phyloP scores from a whole-genome alignment of 1,284 basidiomycete genomes.

The Cutaneotrichosporon mucoides region DNA sequence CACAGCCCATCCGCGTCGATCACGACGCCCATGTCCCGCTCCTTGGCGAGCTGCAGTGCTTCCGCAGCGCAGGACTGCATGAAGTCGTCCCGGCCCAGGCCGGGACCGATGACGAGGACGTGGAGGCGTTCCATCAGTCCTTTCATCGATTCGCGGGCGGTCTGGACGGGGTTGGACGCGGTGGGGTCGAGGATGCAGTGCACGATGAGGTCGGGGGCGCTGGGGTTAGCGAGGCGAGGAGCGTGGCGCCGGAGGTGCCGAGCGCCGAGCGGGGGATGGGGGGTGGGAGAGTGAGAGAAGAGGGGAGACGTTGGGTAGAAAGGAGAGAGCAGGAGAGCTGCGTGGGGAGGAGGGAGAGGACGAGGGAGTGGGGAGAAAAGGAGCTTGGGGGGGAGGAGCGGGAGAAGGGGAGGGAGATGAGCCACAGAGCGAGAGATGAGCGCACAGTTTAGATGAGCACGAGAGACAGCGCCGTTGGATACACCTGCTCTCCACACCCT shows the following conservation, averaged over 20 bases:
- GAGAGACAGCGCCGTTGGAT: not conserved
- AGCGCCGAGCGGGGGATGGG: not conserved
- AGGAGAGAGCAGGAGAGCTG: not conserved
- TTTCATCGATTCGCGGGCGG: conserved; percentile 55
- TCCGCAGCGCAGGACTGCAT: conserved; percentile 69
- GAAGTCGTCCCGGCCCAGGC: conserved; percentile 79
- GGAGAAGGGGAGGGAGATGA: too few relatives aligned
- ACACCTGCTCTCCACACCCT: not conserved
- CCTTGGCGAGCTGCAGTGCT: conserved; percentile 53
- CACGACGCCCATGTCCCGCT: conserved; percentile 76
- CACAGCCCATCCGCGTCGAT: conserved; percentile 78
- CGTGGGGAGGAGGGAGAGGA: too few relatives aligned
- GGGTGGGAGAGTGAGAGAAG: not conserved
- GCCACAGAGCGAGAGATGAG: too few relatives aligned
- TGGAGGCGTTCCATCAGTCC: conserved; percentile 77
- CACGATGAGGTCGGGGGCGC: conserved; percentile 79
- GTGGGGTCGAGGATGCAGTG: conserved; percentile 69
- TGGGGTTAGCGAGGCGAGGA: conserved; percentile 8
- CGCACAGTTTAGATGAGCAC: too few relatives aligned
- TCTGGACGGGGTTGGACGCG: conserved; percentile 18
- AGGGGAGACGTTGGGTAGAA: not conserved
- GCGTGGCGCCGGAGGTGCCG: not conserved
- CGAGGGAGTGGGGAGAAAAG: too few relatives aligned
- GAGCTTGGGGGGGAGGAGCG: too few relatives aligned
- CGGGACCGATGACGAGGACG: conserved; percentile 87